These are phyloP conservation scores for Oxalis stricta DNA, from an alignment of 441 rosid species.

Conservation along the genomic window DNA sequence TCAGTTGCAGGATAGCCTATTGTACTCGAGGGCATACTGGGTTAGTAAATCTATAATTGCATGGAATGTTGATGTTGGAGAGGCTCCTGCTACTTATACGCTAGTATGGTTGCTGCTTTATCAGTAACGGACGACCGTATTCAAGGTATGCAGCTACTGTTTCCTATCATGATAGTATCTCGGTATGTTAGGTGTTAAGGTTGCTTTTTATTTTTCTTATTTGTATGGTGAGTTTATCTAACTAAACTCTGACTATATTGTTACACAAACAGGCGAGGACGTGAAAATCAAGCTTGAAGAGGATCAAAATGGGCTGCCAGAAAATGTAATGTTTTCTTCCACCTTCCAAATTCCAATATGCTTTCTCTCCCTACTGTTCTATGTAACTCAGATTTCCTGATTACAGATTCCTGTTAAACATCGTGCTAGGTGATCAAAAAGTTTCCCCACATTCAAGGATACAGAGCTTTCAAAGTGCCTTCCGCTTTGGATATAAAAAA, in stretches of 20 bases:
- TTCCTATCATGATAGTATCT: background rate
- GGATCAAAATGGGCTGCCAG: slow-evolving; percentile 36
- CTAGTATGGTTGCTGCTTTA: slow-evolving; percentile 46
- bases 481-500: slow-evolving; percentile 29
- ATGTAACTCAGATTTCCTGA: background rate
- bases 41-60: slow-evolving; percentile 50
- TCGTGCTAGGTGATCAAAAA: slow-evolving; percentile 51
- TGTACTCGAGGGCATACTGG: slow-evolving; percentile 68
- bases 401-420: background rate
- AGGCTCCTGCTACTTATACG: slow-evolving; percentile 64
- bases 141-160: slow-evolving; percentile 31
- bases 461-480: slow-evolving; percentile 55
- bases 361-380: background rate
- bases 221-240: background rate
- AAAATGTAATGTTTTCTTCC: slow-evolving; percentile 20
- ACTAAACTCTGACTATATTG: background rate
- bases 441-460: slow-evolving; percentile 71
- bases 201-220: too few species aligned
- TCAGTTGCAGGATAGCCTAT: slow-evolving; percentile 43
- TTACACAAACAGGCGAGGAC: slow-evolving; percentile 41
- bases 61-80: slow-evolving; percentile 60
- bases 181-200: too few species aligned
- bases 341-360: background rate
- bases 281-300: slow-evolving; percentile 45
- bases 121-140: slow-evolving; percentile 37